Evolutionary conservation across 1,284 basidiomycete species (phyloP), one percentile per base, ranked within the genome.

Genomic region (Ganoderma multipileum): DNA sequence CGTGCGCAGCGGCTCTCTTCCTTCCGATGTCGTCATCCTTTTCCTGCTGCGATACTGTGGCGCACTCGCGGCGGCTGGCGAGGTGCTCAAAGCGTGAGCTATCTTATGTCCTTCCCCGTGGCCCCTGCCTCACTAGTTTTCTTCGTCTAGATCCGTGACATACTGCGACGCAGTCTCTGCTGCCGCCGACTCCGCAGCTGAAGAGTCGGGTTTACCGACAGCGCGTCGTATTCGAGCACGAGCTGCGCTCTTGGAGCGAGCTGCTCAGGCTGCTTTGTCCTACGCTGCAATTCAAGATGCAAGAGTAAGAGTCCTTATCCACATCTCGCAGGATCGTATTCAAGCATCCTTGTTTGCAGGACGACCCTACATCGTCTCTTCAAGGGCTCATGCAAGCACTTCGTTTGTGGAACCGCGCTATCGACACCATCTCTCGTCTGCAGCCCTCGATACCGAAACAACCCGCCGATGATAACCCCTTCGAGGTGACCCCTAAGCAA

Each of bases 391-490:
- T 92, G 12, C 91, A 94, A 72, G 87, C 93, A 0, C 84, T 96
- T 69, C 88, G 95, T 3, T 81, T 97, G 0, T 95, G 90, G 87
- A 93, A 92, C 73, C 88, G 94, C 41, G 94, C 94, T 0, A 82
- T 91, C 1, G 92, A 94, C 39, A 87, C 89, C 1, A 78, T 96
- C 0, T 80, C 88, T 3, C 89, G 93, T 11, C 81, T 95, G 7
- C 84, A 78, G 52, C 84, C 85, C 2, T 76, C 82, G 1, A 26
- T 79, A 1, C 64, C 77, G 26, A 81, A 79, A 62, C 61, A 77
- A n/a, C 78, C 80, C 8, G 81, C 84, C 9, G 79, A 81, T 3
- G 68, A 74, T 8, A 88, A 94, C 76, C 92, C 91, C 1, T 94
- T 94, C 75, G 84, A 87, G 44, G 79, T 82, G 72, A 75, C 36